These are phyloP conservation scores for Silybum marianum DNA, from an alignment of 129 eudicot species.

Conservation along the genomic window DNA sequence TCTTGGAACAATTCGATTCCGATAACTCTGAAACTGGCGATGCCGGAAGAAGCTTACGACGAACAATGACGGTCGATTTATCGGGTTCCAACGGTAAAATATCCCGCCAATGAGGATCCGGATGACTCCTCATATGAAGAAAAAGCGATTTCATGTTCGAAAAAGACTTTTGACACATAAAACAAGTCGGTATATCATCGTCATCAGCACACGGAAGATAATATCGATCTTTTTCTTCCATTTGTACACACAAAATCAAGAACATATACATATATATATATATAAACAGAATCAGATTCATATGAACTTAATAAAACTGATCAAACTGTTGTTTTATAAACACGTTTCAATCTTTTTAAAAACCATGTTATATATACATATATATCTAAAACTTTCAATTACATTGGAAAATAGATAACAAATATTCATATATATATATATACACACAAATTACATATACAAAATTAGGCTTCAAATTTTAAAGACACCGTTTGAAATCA, in stretches of 20 bases:
- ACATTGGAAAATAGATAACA: too few species aligned
- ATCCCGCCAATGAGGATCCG: background rate
- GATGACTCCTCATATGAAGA: background rate
- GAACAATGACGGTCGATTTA: background rate
- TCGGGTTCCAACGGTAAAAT: background rate
- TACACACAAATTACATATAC: too few species aligned
- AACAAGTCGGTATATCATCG: background rate
- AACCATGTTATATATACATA: too few species aligned
- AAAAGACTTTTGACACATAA: background rate
- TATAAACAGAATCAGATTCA: background rate
- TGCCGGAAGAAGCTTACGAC: background rate
- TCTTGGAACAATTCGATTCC: background rate
- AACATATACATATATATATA: background rate
- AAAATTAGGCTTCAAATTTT: too few species aligned
- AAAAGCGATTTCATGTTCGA: background rate
- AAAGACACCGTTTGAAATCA: too few species aligned
- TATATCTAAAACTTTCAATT: too few species aligned
- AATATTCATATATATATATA: too few species aligned
- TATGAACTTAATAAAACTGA: background rate
- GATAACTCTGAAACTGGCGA: background rate
- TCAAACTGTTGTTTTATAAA: too few species aligned
- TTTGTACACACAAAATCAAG: background rate
- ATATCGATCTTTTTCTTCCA: background rate
- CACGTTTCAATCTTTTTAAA: too few species aligned
- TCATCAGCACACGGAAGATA: conserved; percentile 1